Evolutionary conservation across 306 rosid genomes (phyloP), one percentile per base, ranked within the genome.

Genomic region (Alnus glutinosa): DNA sequence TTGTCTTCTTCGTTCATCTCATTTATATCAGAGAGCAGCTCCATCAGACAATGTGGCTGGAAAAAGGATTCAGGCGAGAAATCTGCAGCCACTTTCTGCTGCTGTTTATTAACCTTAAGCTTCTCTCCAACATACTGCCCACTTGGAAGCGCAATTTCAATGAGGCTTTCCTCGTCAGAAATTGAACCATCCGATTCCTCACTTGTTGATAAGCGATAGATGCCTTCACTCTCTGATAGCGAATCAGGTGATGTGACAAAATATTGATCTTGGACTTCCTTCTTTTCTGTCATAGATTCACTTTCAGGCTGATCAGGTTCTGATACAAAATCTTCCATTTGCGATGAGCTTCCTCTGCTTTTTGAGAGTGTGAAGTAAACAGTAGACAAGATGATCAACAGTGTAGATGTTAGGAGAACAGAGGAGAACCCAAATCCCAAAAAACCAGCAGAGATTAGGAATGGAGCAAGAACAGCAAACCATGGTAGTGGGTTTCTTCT

Each of bases 151-250:
- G 89, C 78, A 73, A 95, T 92, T 80, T 95, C 98, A 54, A 95
- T 95, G 84, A 95, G 91, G 80, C 97, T 91, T 48, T 95, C 98
- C 80, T 95, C 98, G 67, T 95, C 98, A 47, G 98, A 95, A 78
- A 95, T 92, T 36, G 97, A 84, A 14, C 97, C 98, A 55, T 91
- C 95, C 70, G 88, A 87, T 61, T 85, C 93, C 79, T 86, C 97
- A 42, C 83, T 88, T 32, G 77, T 83, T 34, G 88, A 88, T 46
- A 83, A 70, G 42, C 70, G 70, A 49, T 85, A 89, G 11, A 75
- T 78, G 32, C 83, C 80, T 76, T 86, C 93, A 54, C 80, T 88
- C 49, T 86, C 86, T 74, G 91, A 84, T 39, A 76, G 36, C 47
- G 72, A 82, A 78, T 79, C 79, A 34, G 71, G 47, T 52, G 84